Evolutionary conservation across 2,329 filamentous ascomycete genomes (phyloP).

Genomic region (Fusarium sp.): DNA sequence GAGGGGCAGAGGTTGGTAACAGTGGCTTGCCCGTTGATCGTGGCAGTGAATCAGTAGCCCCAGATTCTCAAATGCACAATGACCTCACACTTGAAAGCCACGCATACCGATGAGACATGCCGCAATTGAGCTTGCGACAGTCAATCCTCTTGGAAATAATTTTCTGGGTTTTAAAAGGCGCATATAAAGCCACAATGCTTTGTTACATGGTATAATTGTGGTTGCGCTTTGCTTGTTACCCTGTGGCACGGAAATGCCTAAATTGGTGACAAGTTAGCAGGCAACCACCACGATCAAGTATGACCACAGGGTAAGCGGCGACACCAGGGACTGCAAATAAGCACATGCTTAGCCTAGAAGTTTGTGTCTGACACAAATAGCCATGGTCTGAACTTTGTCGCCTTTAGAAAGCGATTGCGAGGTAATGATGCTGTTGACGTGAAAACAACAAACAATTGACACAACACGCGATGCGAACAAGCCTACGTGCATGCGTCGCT

Average conservation of each 20-base stretch:
- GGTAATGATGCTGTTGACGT: rapidly evolving
- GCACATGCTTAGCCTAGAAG: not conserved
- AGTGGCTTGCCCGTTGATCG: not conserved
- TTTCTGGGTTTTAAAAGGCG: not conserved
- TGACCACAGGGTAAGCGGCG: not conserved
- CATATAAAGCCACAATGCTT: not conserved
- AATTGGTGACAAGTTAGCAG: not conserved
- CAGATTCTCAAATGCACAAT: not conserved
- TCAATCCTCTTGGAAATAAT: not conserved
- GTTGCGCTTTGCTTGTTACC: not conserved
- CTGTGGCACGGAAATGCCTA: not conserved
- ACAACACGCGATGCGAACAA: too few relatives aligned
- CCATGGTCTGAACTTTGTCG: not conserved
- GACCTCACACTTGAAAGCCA: not conserved
- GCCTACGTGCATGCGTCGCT: too few relatives aligned
- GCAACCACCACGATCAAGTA: not conserved
- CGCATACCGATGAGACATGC: not conserved
- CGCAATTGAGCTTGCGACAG: not conserved
- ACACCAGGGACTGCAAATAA: not conserved
- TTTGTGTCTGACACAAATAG: not conserved
- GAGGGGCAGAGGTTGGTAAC: not conserved
- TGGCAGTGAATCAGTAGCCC: not conserved
- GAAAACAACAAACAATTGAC: not conserved
- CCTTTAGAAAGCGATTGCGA: not conserved
- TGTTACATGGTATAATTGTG: not conserved